Base-by-base conservation (phyloP, 495 filamentous ascomycete genomes). In the Penicillium goetzii region DNA sequence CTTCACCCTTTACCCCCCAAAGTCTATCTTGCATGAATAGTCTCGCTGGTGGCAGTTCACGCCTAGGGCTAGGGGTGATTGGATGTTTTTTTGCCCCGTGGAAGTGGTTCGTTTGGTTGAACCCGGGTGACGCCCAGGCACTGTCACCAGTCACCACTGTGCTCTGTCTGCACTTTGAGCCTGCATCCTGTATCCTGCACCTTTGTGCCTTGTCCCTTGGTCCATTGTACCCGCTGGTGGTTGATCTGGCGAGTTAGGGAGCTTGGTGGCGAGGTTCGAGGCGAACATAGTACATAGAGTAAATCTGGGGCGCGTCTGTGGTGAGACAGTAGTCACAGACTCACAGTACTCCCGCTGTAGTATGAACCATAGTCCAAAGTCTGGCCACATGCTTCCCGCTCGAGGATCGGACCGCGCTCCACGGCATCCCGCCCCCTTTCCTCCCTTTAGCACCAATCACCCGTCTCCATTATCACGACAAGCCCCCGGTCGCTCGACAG, bases 11-110 rank as follows among this genome's bases (percentile, higher is more conserved):
- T 9, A 50, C 25, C 51, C 51, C 51, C n/a, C 28, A 34, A 56
- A 66, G 55, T 56, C 47, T 62, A 62, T 62, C 64, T 62, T 66
- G 64, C 64, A 56, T 62, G 59, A 60, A 62, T 66, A 66, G 59
- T 62, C 11, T 54, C 17, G 1, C 7, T 21, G 15, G 51, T 34
- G 51, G 51, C 30, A 32, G 51, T 28, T 17, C 51, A 10, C 15
- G 30, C 28, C 28, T 6, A 11, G 30, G 30, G n/a, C n/a, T n/a
- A n/a, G n/a, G 51, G 30, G 15, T 49, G 50, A 62, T 62, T 59
- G 59, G 60, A 21, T 33, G 9, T 56, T 25, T 33, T 50, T 28
- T 28, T 26, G 23, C 43, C 38, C 21, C 47, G 23, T 45, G 47
- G 40, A 56, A 34, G 26, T 43, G 43, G 60, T 57, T 62, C 43